phyloP scores from a whole-genome alignment of 805 yeast species.

The Candida mattraensis region DNA sequence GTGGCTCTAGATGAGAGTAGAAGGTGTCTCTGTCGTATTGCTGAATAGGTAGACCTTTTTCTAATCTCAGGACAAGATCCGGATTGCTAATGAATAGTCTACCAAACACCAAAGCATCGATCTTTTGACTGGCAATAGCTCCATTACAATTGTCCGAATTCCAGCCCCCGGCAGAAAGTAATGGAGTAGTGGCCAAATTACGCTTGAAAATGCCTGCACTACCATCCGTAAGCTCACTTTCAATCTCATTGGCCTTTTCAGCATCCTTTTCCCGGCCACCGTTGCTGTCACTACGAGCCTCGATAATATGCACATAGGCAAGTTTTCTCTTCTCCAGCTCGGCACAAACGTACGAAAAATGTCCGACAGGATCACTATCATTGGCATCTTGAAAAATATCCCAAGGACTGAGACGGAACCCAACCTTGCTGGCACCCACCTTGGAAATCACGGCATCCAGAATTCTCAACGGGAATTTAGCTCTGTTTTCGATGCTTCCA shows the following conservation, averaged over 20 bases:
- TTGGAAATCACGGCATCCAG: constrained; percentile 37
- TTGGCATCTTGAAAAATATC: constrained; percentile 28
- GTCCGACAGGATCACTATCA: constrained; percentile 21
- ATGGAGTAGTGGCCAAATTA: constrained; percentile 30
- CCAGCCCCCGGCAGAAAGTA: constrained; percentile 32
- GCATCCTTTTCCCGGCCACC: constrained; percentile 27
- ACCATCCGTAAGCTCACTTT: constrained; percentile 23
- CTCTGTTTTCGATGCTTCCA: constrained; percentile 45
- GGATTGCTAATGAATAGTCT: constrained; percentile 56
- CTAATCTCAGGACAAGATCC: constrained; percentile 48
- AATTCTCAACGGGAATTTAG: constrained; percentile 34
- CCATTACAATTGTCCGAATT: constrained; percentile 25
- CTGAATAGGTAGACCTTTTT: constrained; percentile 40
- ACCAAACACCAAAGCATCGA: constrained; percentile 40
- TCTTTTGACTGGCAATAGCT: constrained; percentile 4
- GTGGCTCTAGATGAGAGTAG: constrained; percentile 33
- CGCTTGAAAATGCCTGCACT: constrained; percentile 11
- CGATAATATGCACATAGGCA: constrained; percentile 40
- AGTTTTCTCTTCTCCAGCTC: constrained; percentile 34
- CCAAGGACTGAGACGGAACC: constrained; percentile 39
- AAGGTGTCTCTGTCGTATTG: constrained; percentile 49
- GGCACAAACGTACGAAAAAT: constrained; percentile 31
- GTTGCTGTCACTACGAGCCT: constrained; percentile 35
- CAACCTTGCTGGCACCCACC: constrained; percentile 39
- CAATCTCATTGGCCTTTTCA: constrained; percentile 19